Evolutionary conservation across 202 grass and related monocot genomes (phyloP), one percentile per base, ranked within the genome.

Genomic region (Miscanthus sacchariflorus): DNA sequence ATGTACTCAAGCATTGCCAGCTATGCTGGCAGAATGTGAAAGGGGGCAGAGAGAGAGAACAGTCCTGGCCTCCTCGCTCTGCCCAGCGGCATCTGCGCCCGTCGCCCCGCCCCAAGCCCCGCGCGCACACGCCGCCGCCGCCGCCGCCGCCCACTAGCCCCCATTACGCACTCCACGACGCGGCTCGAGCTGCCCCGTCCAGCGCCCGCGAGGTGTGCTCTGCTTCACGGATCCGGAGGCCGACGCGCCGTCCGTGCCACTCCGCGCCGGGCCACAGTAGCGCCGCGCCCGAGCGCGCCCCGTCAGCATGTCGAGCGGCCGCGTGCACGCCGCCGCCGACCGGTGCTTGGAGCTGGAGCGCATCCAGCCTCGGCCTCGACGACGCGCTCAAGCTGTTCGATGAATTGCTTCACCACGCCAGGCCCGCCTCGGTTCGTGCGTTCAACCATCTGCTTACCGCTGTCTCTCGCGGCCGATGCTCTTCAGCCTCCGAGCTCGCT

Each of bases 331-430:
- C 1, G 0, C 8, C 59, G n/a, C n/a, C n/a, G n/a, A n/a, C n/a
- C n/a, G n/a, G 59, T 64, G 59, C 59, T 7, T 45, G 44, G 45
- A 76, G 24, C 72, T 76, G 44, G 42, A 76, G 72, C 24, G 44
- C 39, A 0, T 13, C 44, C 28, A 42, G 4, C 49, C 76, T 79
- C 5, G 19, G 76, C 19, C 10, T 10, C 35, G 54, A 79, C 1
- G 49, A 64, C 18, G 76, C 54, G 4, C 33, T 59, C 5, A 58
- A 64, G 4, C 35, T 79, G 33, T 64, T 61, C 54, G 59, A 64
- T 9, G 59, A 64, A 64, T 64, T 64, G 59, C 3, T 64, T 0
- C 9, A 1, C 3, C 9, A 25, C 61, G 61, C 61, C 9, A 64
- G 61, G 59, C 59, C 61, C 0, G n/a, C 61, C 61, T 25, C 61